Base-by-base conservation (phyloP, 1,139 yeast genomes). In the Geotrichum reessii region DNA sequence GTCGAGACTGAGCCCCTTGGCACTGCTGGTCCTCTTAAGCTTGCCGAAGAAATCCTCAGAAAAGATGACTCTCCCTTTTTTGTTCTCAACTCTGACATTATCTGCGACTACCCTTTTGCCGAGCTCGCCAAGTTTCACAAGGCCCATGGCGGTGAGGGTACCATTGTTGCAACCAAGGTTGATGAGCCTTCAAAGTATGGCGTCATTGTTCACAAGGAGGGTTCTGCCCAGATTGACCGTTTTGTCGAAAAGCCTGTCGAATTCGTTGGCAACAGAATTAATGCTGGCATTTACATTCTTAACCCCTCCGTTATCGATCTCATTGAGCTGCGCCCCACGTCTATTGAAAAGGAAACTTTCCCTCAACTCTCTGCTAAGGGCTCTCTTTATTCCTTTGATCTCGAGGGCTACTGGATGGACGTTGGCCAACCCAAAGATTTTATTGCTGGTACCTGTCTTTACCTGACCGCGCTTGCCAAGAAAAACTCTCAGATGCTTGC, bases 401-500 rank as follows among this genome's bases (percentile, higher is more conserved):
- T 95, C 73, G 97, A 93, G 80, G 99, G 99, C 66, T 95, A 85
- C 88, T 95, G 99, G 99, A 95, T 95, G 99, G 99, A 95, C 76
- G 97, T 95, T 69, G 99, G 99, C 76, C 99, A 95, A 81, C 99
- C 99, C 82, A 93, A 93, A 84, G 99, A 95, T 78, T 95, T 91
- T 85, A 81, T 95, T 69, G 86, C 97, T 63, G 99, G 99, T 76
- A 90, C 98, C 71, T 86, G 91, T 68, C 82, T 93, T 66, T 95
- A 92, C 83, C 82, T 95, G 76, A 83, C 88, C 73, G 86, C 98
- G 61, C 79, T 91, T 72, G 76, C 95, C 69, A 87, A 87, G 82
- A 89, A 86, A 78, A 73, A 78, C 68, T 89, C 97, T 65, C 83
- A 82, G 70, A 75, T 78, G 69, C 84, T 95, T 71, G 77, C 84